Conservation (phyloP, 768 basidiomycete species). For the Pisolithus orientalis region DNA sequence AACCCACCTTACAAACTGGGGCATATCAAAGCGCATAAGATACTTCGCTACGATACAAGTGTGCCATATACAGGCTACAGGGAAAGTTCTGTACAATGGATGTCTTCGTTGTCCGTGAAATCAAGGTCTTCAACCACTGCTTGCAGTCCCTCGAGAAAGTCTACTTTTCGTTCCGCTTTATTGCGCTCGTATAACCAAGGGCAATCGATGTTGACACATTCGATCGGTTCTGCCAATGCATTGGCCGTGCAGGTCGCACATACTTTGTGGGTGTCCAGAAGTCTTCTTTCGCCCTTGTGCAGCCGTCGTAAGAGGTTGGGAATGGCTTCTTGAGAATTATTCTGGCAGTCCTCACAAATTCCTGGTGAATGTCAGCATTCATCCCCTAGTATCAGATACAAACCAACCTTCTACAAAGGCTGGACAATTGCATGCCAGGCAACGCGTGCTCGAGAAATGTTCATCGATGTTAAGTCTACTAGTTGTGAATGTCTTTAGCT, state of each 20-base stretch:
- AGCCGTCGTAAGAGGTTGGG: constrained; percentile 50
- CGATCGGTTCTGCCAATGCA: constrained; percentile 49
- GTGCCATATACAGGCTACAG: constrained; percentile 1
- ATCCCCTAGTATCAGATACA: not conserved
- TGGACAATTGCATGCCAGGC: constrained; percentile 57
- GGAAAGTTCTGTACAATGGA: not conserved
- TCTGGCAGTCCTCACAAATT: constrained; percentile 59
- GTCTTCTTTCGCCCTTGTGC: constrained; percentile 46
- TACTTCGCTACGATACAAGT: not conserved
- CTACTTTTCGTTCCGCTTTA: constrained; percentile 42
- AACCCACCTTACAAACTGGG: constrained; percentile 15
- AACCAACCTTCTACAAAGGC: constrained; percentile 44
- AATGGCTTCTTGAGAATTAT: constrained; percentile 46
- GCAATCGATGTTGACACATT: constrained; percentile 85
- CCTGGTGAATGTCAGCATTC: constrained; percentile 27
- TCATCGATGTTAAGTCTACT: constrained; percentile 58
- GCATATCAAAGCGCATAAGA: constrained; percentile 21
- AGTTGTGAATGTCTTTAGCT: constrained; percentile 20
- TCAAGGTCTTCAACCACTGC: constrained; percentile 26
- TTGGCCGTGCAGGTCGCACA: constrained; percentile 67
- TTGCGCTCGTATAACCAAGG: constrained; percentile 72
- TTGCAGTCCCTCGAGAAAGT: constrained; percentile 24
- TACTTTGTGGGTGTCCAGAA: constrained; percentile 54
- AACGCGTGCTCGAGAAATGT: constrained; percentile 67
- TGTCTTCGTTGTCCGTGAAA: not conserved